Evolutionary conservation across 2,329 filamentous ascomycete species (phyloP), one percentile per base, ranked within the genome.

Genomic region (Arthrinium phaeospermum): DNA sequence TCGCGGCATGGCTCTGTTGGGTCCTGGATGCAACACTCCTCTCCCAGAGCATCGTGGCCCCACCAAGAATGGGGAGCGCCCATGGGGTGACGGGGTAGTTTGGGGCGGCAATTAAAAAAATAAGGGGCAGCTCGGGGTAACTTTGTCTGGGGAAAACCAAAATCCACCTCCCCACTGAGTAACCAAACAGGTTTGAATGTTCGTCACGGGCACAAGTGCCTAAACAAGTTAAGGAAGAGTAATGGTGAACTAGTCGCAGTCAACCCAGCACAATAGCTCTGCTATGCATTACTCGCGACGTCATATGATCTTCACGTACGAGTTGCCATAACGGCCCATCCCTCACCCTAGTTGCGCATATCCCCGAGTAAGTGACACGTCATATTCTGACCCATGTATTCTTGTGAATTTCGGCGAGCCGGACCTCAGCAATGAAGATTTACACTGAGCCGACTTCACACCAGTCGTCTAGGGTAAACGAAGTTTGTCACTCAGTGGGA

Each of bases 61-160:
- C 53, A 16, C 53, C 53, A n/a, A n/a, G 3, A 24, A 64, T 41
- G 34, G 57, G 57, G 34, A 8, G 57, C 2, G 13, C 16, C 19
- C 57, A 41, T 14, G 27, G 27, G 27, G 27, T 30, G 27, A 41
- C 10, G 57, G 57, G 57, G 57, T 64, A 64, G 57, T 7, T 12
- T 34, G 19, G 49, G 34, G 57, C 34, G 57, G 57, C 57, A 64
- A 41, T 64, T n/a, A 13, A 64, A 37, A 53, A 41, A 64, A 24
- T 24, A 64, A 24, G 57, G 57, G 57, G 34, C 53, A 37, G 30
- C 34, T 64, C 19, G 57, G 57, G 57, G 57, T 64, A 64, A n/a
- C 19, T 37, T 12, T 64, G 16, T 64, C 57, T 64, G 57, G 57
- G 57, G 57, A 22, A 61, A 34, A 22, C 7, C 16, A 4, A 37